Percentiles rank a stretch among this genome's conserved stretches.
Conservation (phyloP, 2,329 filamentous ascomycete genomes). For the Colletotrichum tanaceti region DNA sequence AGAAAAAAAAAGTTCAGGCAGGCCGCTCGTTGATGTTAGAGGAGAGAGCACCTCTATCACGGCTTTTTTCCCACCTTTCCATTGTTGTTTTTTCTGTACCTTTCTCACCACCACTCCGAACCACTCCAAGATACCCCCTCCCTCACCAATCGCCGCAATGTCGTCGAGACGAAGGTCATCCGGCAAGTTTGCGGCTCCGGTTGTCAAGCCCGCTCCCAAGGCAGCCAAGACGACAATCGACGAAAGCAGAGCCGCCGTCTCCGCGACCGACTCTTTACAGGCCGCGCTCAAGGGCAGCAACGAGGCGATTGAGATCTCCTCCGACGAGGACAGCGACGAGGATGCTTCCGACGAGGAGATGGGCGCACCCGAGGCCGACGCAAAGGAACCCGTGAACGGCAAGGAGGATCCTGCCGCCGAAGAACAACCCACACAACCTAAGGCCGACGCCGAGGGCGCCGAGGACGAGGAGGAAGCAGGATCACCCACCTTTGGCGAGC, state of each 20-base stretch:
- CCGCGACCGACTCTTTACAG: slow-evolving; percentile 55
- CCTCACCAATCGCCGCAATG: slow-evolving; percentile 56
- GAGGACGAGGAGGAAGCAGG: slow-evolving; percentile 62
- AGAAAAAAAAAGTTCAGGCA: slow-evolving; percentile 40
- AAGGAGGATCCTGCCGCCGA: slow-evolving; percentile 40
- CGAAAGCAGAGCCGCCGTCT: slow-evolving; percentile 68
- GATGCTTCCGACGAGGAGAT: slow-evolving; percentile 58
- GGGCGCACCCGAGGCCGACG: slow-evolving; percentile 44
- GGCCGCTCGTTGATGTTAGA: slow-evolving; percentile 28
- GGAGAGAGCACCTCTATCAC: slow-evolving; percentile 18
- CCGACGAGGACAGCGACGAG: slow-evolving; percentile 63
- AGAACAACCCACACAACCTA: slow-evolving; percentile 44
- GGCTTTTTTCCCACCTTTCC: slow-evolving; percentile 22
- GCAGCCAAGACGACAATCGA: slow-evolving; percentile 64
- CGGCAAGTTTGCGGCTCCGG: slow-evolving; percentile 67
- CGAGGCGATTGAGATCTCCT: slow-evolving; percentile 68
- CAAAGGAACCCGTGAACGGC: slow-evolving; percentile 44
- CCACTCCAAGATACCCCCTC: slow-evolving; percentile 18
- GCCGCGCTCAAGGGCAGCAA: slow-evolving; percentile 47
- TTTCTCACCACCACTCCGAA: background rate
- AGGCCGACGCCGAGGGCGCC: slow-evolving; percentile 47
- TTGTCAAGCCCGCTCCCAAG: slow-evolving; percentile 65
- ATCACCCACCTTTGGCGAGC: slow-evolving; percentile 83
- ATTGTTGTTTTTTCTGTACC: background rate
- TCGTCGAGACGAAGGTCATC: slow-evolving; percentile 72